Base-by-base conservation (phyloP, 306 rosid genomes). In the Biancaea sappan region DNA sequence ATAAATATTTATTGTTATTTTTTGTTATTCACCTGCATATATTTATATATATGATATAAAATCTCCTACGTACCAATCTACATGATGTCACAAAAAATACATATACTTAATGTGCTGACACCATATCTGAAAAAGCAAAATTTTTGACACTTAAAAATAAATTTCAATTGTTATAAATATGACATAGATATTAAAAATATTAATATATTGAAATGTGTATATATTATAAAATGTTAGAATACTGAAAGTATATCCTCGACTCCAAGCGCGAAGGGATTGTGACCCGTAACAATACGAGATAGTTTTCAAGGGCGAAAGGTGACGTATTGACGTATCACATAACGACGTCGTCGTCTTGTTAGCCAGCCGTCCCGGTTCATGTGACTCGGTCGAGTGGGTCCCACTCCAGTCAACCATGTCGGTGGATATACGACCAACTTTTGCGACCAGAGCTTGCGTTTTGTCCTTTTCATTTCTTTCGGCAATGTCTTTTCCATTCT, bases 401-500 rank as follows among this genome's bases (percentile, higher is more conserved):
- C 56, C 54, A 13, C 64, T 13, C 13, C 5, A 57, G 41, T 41
- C 21, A 16, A n/a, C 18, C 14, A 21, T 41, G 76, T 72, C 76
- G 76, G 76, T 71, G 43, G 43, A 8, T 56, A 13, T 56, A 38
- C 41, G 66, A 71, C 76, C 54, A 40, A 26, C 54, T 19, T 24
- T 9, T 26, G 41, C 41, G 35, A 16, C 28, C 67, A n/a, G 40
- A 18, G 56, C 50, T 26, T 57, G 21, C 56, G 29, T 38, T 38
- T 46, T 38, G 8, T 29, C 65, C 34, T 40, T 72, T 71, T 26
- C 61, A 56, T 26, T 56, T 40, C 76, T 71, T 71, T 71, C 66
- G 66, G 66, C 76, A 21, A 50, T 12, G 11, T 35, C 46, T n/a
- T 22, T 31, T 10, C 13, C 2, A 0, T 66, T 14, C 8, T 15